These are phyloP conservation scores for Trichocomaceae sp. DNA, from an alignment of 2,329 filamentous ascomycete species.

Conservation along the genomic window DNA sequence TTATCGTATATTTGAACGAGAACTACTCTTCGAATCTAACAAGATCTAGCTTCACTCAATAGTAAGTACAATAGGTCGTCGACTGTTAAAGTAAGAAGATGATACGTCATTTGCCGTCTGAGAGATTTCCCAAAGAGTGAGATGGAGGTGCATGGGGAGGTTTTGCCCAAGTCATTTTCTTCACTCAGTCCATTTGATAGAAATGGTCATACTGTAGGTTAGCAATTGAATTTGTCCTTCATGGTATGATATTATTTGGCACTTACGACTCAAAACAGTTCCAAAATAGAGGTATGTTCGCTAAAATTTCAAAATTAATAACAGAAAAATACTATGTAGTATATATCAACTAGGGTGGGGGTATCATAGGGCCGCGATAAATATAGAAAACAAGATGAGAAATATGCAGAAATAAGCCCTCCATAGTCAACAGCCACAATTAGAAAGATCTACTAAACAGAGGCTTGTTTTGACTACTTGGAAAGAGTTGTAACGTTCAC, in stretches of 20 bases:
- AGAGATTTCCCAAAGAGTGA: too few relatives aligned
- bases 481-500: slow-evolving; percentile 14
- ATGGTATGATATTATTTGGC: too few relatives aligned
- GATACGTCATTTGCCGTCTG: too few relatives aligned
- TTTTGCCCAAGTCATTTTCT: too few relatives aligned
- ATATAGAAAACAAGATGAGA: neutral
- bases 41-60: too few relatives aligned
- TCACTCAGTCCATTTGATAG: too few relatives aligned
- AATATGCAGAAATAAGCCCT: neutral
- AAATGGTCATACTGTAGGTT: too few relatives aligned
- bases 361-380: neutral
- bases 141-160: too few relatives aligned
- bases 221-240: neutral
- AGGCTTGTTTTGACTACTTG: neutral
- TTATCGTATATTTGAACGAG: too few relatives aligned
- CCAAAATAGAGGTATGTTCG: neutral
- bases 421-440: neutral
- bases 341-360: neutral
- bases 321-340: neutral
- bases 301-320: neutral
- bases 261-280: neutral
- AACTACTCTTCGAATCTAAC: too few relatives aligned
- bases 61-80: too few relatives aligned
- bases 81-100: too few relatives aligned
- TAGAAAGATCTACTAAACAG: neutral